Evolutionary conservation across 163 green algal genomes (phyloP).

Genomic region (Scenedesmus sp.): DNA sequence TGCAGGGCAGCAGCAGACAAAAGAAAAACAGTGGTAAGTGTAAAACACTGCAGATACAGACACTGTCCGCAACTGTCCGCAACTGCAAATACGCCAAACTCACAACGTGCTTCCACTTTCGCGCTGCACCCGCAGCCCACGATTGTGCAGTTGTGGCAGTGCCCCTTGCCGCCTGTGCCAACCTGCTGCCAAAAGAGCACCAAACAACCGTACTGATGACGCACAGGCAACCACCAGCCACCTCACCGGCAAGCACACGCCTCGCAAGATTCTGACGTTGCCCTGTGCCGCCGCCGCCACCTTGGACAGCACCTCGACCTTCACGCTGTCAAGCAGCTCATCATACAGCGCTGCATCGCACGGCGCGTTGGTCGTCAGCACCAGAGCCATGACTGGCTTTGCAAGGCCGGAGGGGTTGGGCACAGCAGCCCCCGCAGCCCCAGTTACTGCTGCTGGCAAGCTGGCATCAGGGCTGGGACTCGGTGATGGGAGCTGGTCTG

Average conservation of each 20-base stretch:
- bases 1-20: background rate
- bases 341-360: slow-evolving; percentile 3
- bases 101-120: too few species aligned
- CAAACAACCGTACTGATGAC: too few species aligned
- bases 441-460: background rate
- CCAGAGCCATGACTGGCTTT: background rate
- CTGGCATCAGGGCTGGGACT: background rate
- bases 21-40: background rate
- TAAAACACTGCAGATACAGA: too few species aligned
- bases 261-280: background rate
- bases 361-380: background rate
- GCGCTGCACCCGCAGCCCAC: too few species aligned
- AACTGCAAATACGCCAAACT: too few species aligned
- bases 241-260: background rate
- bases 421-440: background rate
- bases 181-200: too few species aligned
- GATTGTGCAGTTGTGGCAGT: too few species aligned
- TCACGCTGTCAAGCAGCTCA: slow-evolving; percentile 1
- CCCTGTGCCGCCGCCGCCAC: background rate
- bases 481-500: background rate
- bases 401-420: background rate
- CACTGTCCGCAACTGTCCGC: too few species aligned
- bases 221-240: background rate
- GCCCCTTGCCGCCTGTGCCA: too few species aligned
- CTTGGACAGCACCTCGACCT: background rate